Evolutionary conservation across 2,329 filamentous ascomycete genomes (phyloP).

Genomic region (Scopulariopsis brevicaulis): DNA sequence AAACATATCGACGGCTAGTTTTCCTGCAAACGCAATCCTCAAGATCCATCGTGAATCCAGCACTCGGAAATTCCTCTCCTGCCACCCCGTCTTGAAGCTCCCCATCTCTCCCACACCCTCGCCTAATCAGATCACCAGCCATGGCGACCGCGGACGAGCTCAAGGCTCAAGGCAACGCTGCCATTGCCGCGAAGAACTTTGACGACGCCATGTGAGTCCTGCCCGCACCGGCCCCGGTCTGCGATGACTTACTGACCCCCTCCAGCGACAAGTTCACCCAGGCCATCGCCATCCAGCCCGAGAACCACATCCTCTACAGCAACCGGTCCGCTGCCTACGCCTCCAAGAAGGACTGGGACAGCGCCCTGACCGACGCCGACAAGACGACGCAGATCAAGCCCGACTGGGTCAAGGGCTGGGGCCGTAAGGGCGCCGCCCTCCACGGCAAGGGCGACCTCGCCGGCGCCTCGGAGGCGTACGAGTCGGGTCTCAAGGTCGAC

Average conservation of each 20-base stretch:
- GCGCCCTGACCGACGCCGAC: slow-evolving; percentile 78
- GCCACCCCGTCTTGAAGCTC: background rate
- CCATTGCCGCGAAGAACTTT: slow-evolving; percentile 96
- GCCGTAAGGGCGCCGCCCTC: slow-evolving; percentile 80
- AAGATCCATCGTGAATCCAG: background rate
- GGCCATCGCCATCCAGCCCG: slow-evolving; percentile 77
- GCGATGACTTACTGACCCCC: background rate
- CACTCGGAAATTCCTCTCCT: background rate
- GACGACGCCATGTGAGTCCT: slow-evolving; percentile 78
- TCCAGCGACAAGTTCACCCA: slow-evolving; percentile 83
- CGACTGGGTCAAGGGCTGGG: slow-evolving; percentile 96
- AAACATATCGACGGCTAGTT: slow-evolving; percentile 12
- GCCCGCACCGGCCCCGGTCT: background rate
- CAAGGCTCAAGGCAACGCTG: slow-evolving; percentile 97
- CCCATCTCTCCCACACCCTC: slow-evolving; percentile 3
- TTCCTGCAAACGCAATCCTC: slow-evolving; percentile 8
- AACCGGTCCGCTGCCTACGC: slow-evolving; percentile 85
- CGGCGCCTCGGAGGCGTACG: slow-evolving; percentile 79
- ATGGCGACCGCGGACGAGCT: slow-evolving; percentile 64
- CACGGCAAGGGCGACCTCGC: slow-evolving; percentile 82
- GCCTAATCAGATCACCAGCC: background rate
- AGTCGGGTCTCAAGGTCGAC: slow-evolving; percentile 89
- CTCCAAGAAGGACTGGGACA: slow-evolving; percentile 78
- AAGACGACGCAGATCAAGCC: slow-evolving; percentile 93
- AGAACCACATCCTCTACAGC: slow-evolving; percentile 95